A percentile compares a stretch with the other conserved stretches of the same genome.
Evolutionary conservation across 2,329 filamentous ascomycete genomes (phyloP).

Genomic region (Colletotrichum echinochloae): DNA sequence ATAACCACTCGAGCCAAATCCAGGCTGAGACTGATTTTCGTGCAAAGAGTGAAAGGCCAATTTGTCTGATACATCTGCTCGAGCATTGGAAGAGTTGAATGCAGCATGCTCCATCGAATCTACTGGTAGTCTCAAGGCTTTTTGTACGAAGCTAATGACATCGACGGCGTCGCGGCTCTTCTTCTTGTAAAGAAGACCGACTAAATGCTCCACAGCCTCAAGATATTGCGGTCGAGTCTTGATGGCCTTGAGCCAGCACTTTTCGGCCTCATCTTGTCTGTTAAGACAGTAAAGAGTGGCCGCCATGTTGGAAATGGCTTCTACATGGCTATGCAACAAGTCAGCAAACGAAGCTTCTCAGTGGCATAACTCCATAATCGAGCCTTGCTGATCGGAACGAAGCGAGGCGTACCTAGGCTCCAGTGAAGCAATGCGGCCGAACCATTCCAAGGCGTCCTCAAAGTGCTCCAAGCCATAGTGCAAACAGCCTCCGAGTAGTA

Average conservation of each 20-base stretch:
- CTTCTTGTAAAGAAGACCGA: conserved; percentile 87
- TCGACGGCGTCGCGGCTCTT: conserved; percentile 86
- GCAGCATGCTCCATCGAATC: conserved; percentile 52
- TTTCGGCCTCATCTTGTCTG: conserved; percentile 84
- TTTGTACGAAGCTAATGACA: conserved; percentile 88
- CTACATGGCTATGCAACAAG: conserved; percentile 74
- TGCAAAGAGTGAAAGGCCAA: conserved; percentile 32
- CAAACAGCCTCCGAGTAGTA: conserved; percentile 90
- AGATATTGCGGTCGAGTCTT: conserved; percentile 87
- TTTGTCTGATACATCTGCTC: neutral
- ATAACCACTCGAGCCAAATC: conserved; percentile 78
- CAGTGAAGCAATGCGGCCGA: conserved; percentile 70
- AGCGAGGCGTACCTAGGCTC: conserved; percentile 63
- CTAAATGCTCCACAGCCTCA: conserved; percentile 94
- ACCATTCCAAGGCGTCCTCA: conserved; percentile 80
- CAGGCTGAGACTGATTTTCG: conserved; percentile 40
- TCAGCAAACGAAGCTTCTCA: neutral
- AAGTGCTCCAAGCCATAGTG: conserved; percentile 91
- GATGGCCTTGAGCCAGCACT: conserved; percentile 87
- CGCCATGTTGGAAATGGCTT: conserved; percentile 93
- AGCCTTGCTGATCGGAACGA: neutral
- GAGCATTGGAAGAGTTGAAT: conserved; percentile 3
- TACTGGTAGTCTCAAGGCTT: conserved; percentile 62
- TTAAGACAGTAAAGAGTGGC: conserved; percentile 88
- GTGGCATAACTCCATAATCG: neutral